Conservation (phyloP, 768 basidiomycete genomes). For the Tubosaeta brunneosetosa region DNA sequence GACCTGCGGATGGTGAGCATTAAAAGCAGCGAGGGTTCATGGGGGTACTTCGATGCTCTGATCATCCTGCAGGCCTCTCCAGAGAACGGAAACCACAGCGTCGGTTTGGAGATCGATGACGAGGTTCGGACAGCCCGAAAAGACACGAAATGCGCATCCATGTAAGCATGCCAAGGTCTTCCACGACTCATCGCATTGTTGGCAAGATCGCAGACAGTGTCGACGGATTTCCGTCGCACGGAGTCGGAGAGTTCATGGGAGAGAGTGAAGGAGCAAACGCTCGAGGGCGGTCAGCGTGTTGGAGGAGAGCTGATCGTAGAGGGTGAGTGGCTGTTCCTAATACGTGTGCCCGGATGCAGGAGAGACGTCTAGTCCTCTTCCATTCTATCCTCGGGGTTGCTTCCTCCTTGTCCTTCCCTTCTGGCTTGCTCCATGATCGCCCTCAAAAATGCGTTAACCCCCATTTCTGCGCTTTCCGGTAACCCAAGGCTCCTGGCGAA, state of each 20-base stretch:
- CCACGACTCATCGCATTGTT: constrained; percentile 72
- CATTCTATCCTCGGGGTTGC: too few species aligned
- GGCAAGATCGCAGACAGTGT: constrained; percentile 72
- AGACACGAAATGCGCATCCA: constrained; percentile 66
- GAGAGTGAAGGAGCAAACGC: constrained; percentile 64
- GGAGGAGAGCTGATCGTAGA: constrained; percentile 74
- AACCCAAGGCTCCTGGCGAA: too few species aligned
- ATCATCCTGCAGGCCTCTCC: constrained; percentile 62
- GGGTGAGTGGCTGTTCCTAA: constrained; percentile 44
- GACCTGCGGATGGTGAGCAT: constrained; percentile 40
- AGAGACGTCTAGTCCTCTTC: too few species aligned
- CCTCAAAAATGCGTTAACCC: too few species aligned
- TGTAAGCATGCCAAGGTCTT: constrained; percentile 78
- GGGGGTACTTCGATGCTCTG: constrained; percentile 56
- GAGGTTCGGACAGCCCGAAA: constrained; percentile 70
- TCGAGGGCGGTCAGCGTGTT: constrained; percentile 65
- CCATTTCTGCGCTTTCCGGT: too few species aligned
- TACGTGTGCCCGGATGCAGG: too few species aligned
- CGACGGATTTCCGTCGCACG: constrained; percentile 69
- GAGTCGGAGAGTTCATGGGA: constrained; percentile 54
- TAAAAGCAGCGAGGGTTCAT: background rate
- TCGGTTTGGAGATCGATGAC: constrained; percentile 74
- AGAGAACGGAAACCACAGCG: constrained; percentile 60
- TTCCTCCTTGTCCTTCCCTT: too few species aligned
- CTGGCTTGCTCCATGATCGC: too few species aligned